Evolutionary conservation across 352 stramenopile genomes (phyloP), one percentile per base, ranked within the genome.

Genomic region (Globisporangium polare): DNA sequence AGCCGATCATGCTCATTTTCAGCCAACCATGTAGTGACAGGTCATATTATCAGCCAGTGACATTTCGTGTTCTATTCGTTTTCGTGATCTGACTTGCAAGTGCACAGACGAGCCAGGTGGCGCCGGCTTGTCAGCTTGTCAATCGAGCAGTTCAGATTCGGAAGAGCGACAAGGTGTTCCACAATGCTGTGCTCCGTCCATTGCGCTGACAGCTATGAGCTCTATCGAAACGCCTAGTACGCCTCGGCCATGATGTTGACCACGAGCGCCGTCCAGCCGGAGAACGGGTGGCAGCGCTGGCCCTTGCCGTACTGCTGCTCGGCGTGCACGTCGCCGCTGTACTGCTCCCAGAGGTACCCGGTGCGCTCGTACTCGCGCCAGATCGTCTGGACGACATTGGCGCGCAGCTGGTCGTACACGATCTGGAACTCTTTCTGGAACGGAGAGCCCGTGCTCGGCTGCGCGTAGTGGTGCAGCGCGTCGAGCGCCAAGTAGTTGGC

Each of bases 291-390:
- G 49, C 85, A 91, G 12, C 94, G 77, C 59, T 93, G 86, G 6
- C 94, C 94, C n/a, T 74, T 68, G 1, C 94, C 94, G 53, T 89
- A 90, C 17, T 70, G 59, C 37, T 71, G 29, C 27, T 46, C 58
- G 2, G 63, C 65, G 43, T 79, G 53, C 26, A 83, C 77, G 39
- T 90, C 68, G 31, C 91, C 90, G 55, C 89, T 94, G 73, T 98
- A 98, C 70, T 98, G 91, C 72, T 98, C 94, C 89, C 92, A 98
- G 6, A 98, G 74, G 65, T 91, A 97, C 35, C 93, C 92, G 9
- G 87, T 97, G 7, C 77, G 72, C 64, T 94, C 70, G 68, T 92
- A 98, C 66, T 97, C 86, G 26, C 69, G 37, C 47, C 81, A 78
- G 62, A 96, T 77, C 50, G 77, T 89, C 37, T 53, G 20, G 13